These are phyloP conservation scores for Cadophora luteo-olivacea DNA, from an alignment of 2,329 filamentous ascomycete species.

Conservation along the genomic window DNA sequence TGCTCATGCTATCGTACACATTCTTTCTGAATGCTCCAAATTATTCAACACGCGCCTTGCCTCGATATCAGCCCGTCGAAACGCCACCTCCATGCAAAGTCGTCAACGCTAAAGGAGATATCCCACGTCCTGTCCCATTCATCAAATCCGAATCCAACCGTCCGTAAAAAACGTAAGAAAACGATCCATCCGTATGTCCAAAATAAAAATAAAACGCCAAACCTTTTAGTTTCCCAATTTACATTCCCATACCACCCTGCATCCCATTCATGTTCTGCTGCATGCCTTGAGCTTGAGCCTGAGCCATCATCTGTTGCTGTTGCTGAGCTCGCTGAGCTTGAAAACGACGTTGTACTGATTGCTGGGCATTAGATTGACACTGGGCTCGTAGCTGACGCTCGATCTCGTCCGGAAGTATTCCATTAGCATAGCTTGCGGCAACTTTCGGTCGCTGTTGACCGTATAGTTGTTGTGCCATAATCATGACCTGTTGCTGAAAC, in stretches of 20 bases:
- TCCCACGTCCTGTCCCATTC: conserved; percentile 7
- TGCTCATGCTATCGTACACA: conserved; percentile 12
- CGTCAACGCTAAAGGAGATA: conserved; percentile 7
- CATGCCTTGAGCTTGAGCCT: conserved; percentile 32
- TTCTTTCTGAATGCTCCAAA: not conserved
- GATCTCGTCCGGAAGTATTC: conserved; percentile 30
- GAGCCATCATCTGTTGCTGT: conserved; percentile 37
- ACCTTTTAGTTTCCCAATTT: conserved; percentile 16
- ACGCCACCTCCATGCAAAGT: conserved; percentile 13
- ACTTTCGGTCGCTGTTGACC: conserved; percentile 18
- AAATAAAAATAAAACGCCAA: conserved; percentile 12
- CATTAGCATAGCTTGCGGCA: conserved; percentile 27
- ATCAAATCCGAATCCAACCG: not conserved
- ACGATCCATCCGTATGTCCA: conserved; percentile 8
- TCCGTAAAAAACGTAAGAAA: not conserved
- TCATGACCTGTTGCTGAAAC: conserved; percentile 33
- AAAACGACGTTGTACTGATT: conserved; percentile 14
- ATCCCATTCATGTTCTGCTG: conserved; percentile 39
- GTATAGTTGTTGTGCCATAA: conserved; percentile 16
- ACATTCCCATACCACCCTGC: conserved; percentile 43
- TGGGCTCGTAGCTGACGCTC: conserved; percentile 24
- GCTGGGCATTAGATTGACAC: conserved; percentile 29
- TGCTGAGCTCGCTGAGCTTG: conserved; percentile 14
- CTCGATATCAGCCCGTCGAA: conserved; percentile 8
- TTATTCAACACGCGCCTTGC: conserved; percentile 1